Evolutionary conservation across 371 early-diverging fungal species (phyloP), one percentile per base, ranked within the genome.

Genomic region (Rhizopus arrhizus): DNA sequence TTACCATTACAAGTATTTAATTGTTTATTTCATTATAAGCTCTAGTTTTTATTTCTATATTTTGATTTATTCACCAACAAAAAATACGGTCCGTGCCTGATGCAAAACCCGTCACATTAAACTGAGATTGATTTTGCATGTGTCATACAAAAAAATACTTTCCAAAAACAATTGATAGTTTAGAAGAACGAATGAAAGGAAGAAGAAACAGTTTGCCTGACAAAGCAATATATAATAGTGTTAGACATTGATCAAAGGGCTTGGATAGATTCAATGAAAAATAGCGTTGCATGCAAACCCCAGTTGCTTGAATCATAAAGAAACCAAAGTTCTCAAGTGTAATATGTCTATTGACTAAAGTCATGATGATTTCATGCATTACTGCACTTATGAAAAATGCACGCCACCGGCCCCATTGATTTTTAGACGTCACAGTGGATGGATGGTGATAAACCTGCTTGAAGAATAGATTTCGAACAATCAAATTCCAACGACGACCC

Each of bases 311-410:
- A 9, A 59, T 3, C 33, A 52, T 43, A 34, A 59, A 59, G 42
- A 59, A 59, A 3, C 13, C 7, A 59, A 59, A 43, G 13, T 59
- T 51, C 15, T 89, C 89, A 78, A 96, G 94, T 49, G 94, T 95
- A 35, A 96, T 58, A 1, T 83, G 74, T n/a, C 81, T 73, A 33
- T 90, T 88, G 2, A 68, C 65, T 1, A 92, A 87, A 2, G 75
- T 74, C 47, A 95, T 69, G n/a, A 83, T 81, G 53, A 92, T 87
- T 36, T 52, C 59, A 45, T 59, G 59, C 45, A 59, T 59, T 1
- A 35, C 10, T 4, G 43, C 53, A 13, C 53, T 59, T 10, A 59
- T 41, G 5, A 52, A 9, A 41, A 59, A 59, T 0, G 53, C 53
- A 6, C 41, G 41, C 36, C 36, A 36, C 9, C 36, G 36, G 9